phyloP scores from a whole-genome alignment of 768 basidiomycete species.

The Tricholomella constricta region DNA sequence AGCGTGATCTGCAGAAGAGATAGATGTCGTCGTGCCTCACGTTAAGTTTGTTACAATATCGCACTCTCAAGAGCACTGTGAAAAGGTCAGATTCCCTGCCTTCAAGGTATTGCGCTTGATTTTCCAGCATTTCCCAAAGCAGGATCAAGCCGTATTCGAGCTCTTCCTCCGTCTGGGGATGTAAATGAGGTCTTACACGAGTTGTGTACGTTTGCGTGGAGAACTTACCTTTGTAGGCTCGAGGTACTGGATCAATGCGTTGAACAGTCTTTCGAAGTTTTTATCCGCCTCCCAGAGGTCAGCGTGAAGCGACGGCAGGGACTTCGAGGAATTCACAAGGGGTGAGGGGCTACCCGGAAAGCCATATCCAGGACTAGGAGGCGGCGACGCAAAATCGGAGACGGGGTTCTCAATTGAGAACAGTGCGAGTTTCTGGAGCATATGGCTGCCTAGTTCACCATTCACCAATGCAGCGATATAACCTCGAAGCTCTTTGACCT shows the following conservation, averaged over 20 bases:
- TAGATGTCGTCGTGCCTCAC: conserved; percentile 43
- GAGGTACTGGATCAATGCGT: conserved; percentile 63
- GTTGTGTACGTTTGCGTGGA: background rate
- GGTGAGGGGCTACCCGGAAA: conserved; percentile 62
- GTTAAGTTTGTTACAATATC: conserved; percentile 71
- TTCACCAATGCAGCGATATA: conserved; percentile 57
- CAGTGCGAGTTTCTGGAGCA: conserved; percentile 66
- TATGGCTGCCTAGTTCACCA: conserved; percentile 49
- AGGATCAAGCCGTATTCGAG: conserved; percentile 81
- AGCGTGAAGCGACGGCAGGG: conserved; percentile 45
- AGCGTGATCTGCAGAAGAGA: background rate
- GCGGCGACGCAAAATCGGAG: conserved; percentile 53
- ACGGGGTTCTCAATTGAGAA: conserved; percentile 64
- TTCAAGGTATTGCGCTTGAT: conserved; percentile 72
- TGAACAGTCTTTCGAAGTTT: conserved; percentile 70
- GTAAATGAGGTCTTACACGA: background rate
- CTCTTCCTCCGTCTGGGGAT: conserved; percentile 55
- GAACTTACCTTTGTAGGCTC: conserved; percentile 59
- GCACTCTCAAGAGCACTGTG: conserved; percentile 64
- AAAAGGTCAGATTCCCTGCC: conserved; percentile 81
- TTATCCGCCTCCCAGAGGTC: conserved; percentile 76
- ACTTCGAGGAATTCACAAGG: conserved; percentile 39
- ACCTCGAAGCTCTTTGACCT: conserved; percentile 50
- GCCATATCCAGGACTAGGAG: conserved; percentile 53
- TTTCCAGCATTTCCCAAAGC: conserved; percentile 81